Base-by-base conservation (phyloP, 129 eudicot genomes). In the Arctium lappa region DNA sequence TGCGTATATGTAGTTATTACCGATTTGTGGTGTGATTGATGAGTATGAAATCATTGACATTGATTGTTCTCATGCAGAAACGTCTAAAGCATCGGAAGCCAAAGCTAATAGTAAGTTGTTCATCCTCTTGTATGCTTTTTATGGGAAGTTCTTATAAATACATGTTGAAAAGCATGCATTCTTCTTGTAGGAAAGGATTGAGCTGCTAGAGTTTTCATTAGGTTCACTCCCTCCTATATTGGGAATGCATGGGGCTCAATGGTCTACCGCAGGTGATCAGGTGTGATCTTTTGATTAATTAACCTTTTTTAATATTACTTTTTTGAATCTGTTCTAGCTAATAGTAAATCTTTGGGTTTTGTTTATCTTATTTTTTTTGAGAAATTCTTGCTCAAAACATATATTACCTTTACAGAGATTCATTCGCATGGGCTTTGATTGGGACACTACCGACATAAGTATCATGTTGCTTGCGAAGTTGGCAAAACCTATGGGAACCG, bases 401-500 rank as follows among this genome's bases (percentile, higher is more conserved):
- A 9, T 12, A 27, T 48, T 30, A 40, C 56, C 39, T 73, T 75
- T 36, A 65, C 97, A 96, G 99, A 81, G 85, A 81, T 90, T 93
- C 53, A 69, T 93, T 86, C 98, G 85, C 37, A 53, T 91, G 87
- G 94, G 99, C 79, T 96, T 93, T 46, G 99, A 93, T 76, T 96
- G 99, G 99, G 99, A 96, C 85, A 87, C 97, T 32, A 80, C 80
- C 6, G 92, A 96, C 32, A 85, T 96, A 80, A 93, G 94, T 83
- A 96, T 96, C 76, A 83, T 91, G 97, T 82, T 96, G 89, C 85
- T 79, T 38, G 98, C 96, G 34, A 96, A 96, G 92, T 87, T 96
- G 89, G 97, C 94, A 82, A 89, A 88, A 86, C 93, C 97, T 4
- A 85, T 87, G 93, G 99, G 99, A 83, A 89, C 99, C 60, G 98